phyloP scores from a whole-genome alignment of 1,139 yeast species.

The Sugiyamaella paludigena region DNA sequence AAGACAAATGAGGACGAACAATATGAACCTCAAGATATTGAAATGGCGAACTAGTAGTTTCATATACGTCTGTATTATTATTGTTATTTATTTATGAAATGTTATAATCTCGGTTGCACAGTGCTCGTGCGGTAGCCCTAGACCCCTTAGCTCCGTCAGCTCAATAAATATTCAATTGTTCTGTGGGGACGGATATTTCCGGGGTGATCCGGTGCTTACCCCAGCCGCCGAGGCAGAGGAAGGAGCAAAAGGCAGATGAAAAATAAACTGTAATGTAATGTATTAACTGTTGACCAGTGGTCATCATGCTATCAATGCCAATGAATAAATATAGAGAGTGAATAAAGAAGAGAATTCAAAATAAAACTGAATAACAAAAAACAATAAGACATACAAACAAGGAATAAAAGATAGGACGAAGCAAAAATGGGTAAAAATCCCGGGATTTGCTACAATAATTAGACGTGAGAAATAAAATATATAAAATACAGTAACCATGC shows the following conservation, averaged over 20 bases:
- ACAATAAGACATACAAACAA: not conserved
- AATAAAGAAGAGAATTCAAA: not conserved
- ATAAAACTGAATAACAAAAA: not conserved
- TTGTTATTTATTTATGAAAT: not conserved
- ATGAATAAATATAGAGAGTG: slow-evolving; percentile 3
- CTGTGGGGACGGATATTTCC: too few relatives aligned
- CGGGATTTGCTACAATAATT: too few relatives aligned
- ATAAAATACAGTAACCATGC: too few relatives aligned
- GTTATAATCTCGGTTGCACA: not conserved
- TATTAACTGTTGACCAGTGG: slow-evolving; percentile 8
- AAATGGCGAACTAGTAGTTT: slow-evolving; percentile 9
- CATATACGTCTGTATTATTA: not conserved
- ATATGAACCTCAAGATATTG: slow-evolving; percentile 9
- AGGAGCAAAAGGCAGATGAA: too few relatives aligned
- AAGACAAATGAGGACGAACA: not conserved
- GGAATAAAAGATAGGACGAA: not conserved
- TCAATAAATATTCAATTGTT: too few relatives aligned
- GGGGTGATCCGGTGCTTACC: not conserved
- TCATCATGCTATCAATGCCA: slow-evolving; percentile 10
- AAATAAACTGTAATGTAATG: not conserved
- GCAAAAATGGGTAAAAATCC: too few relatives aligned
- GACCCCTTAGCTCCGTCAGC: not conserved
- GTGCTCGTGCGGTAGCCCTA: too few relatives aligned
- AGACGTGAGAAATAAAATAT: too few relatives aligned
- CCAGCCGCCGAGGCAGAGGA: not conserved